Conservation (phyloP, 805 yeast genomes). For the Jamesozyma hellenica region DNA sequence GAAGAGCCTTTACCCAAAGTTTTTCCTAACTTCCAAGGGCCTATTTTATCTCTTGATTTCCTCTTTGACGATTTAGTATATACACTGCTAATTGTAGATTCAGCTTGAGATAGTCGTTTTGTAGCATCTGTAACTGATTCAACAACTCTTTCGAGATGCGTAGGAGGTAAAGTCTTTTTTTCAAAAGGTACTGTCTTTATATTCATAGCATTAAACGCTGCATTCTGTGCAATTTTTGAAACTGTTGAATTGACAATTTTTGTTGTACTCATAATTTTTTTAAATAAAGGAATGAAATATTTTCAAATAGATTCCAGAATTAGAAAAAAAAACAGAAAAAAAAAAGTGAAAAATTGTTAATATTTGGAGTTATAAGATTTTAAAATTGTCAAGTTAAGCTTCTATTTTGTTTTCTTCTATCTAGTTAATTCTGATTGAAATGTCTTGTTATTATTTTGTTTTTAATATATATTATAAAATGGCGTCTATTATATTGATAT, state of each 20-base stretch:
- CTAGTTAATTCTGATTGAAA: too few species aligned
- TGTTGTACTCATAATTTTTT: not conserved
- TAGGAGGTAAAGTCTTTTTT: not conserved
- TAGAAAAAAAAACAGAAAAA: too few species aligned
- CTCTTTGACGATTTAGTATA: slow-evolving; percentile 25
- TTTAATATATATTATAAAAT: too few species aligned
- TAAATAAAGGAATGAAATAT: too few species aligned
- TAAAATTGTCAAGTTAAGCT: too few species aligned
- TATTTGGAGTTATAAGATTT: too few species aligned
- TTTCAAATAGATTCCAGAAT: too few species aligned
- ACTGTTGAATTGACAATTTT: slow-evolving; percentile 5
- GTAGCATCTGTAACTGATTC: slow-evolving; percentile 30
- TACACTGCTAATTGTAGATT: slow-evolving; percentile 16
- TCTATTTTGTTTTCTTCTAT: too few species aligned
- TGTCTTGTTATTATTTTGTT: too few species aligned
- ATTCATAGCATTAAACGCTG: slow-evolving; percentile 22
- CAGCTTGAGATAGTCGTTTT: slow-evolving; percentile 26
- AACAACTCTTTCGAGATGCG: slow-evolving; percentile 25
- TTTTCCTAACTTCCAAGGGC: slow-evolving; percentile 76
- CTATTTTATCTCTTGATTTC: slow-evolving; percentile 39
- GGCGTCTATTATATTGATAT: too few species aligned
- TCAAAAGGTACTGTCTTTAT: slow-evolving; percentile 1
- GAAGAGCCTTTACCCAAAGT: slow-evolving; percentile 78
- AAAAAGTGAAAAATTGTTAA: too few species aligned
- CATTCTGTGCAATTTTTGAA: slow-evolving; percentile 19